A percentile compares a stretch with the other conserved stretches of the same genome.
Conservation (phyloP, 2,329 filamentous ascomycete species). For the Calonectria multiphialidica region DNA sequence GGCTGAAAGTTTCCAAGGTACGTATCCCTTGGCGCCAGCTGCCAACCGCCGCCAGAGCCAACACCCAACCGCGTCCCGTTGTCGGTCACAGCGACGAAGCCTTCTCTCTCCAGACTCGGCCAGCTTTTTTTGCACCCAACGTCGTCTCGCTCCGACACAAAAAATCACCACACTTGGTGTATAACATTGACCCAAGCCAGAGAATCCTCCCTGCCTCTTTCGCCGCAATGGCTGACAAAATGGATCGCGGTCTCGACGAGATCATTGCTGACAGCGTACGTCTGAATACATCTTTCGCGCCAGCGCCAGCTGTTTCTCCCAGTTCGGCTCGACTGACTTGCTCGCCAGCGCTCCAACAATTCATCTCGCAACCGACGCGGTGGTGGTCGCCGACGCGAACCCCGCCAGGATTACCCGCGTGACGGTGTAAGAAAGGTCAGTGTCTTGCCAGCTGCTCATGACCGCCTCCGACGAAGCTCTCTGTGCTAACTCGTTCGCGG, state of each 20-base stretch:
- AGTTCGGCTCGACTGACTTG: conserved; percentile 35
- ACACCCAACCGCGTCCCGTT: conserved; percentile 23
- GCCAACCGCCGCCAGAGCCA: conserved; percentile 15
- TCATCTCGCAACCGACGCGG: conserved; percentile 52
- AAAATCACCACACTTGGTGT: background rate
- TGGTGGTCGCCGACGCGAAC: conserved; percentile 50
- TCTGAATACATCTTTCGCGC: conserved; percentile 16
- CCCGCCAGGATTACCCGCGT: conserved; percentile 70
- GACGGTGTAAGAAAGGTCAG: conserved; percentile 92
- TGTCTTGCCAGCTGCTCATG: background rate
- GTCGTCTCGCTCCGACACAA: background rate
- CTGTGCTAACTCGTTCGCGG: conserved; percentile 33
- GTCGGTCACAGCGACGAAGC: conserved; percentile 15
- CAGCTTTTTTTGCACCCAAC: background rate
- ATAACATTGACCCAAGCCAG: background rate
- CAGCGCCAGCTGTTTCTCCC: conserved; percentile 22
- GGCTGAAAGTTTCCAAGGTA: conserved; percentile 20
- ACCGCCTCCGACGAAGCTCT: conserved; percentile 11
- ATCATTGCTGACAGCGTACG: conserved; percentile 65
- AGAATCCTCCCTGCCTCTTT: conserved; percentile 8
- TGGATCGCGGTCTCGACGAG: conserved; percentile 69
- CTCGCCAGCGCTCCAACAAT: conserved; percentile 44
- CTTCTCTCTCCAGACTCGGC: conserved; percentile 8
- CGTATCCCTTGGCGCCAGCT: conserved; percentile 9
- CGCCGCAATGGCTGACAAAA: conserved; percentile 54